Percentiles rank a stretch among this genome's conserved stretches.
Conservation (phyloP, 108 stramenopile species). For the Conticribra guillardii region DNA sequence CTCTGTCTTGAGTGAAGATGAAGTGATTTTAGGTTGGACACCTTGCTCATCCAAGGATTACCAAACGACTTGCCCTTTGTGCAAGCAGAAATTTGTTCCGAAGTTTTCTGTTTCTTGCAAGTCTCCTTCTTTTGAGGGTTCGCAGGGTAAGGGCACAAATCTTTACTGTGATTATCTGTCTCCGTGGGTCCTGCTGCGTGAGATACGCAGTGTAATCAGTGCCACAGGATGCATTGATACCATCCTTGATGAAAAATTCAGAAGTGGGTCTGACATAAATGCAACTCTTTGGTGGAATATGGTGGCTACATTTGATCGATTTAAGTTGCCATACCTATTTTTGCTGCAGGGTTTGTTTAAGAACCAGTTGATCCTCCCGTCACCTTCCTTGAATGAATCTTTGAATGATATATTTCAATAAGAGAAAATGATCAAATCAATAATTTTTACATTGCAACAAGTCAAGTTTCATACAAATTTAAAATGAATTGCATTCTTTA, state of each 20-base stretch:
- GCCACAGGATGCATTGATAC: constrained; percentile 56
- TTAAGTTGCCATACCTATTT: constrained; percentile 70
- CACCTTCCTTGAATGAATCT: constrained; percentile 18
- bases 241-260: constrained; percentile 68
- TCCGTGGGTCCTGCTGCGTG: constrained; percentile 83
- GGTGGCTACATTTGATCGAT: constrained; percentile 68
- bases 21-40: constrained; percentile 71
- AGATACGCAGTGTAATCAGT: constrained; percentile 56
- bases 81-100: constrained; percentile 77
- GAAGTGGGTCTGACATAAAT: constrained; percentile 63
- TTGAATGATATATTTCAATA: not conserved
- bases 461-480: too few relatives aligned
- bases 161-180: constrained; percentile 84
- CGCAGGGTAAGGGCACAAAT: constrained; percentile 70
- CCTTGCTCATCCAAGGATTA: constrained; percentile 66
- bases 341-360: constrained; percentile 80
- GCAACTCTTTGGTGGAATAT: constrained; percentile 87
- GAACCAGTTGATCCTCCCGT: constrained; percentile 61
- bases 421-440: too few relatives aligned
- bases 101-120: constrained; percentile 66
- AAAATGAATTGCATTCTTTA: too few relatives aligned
- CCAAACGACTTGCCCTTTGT: constrained; percentile 66
- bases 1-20: constrained; percentile 47
- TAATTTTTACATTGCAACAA: too few relatives aligned
- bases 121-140: constrained; percentile 64